Conservation (phyloP, 805 yeast species). For the Saccharomycopsis capsularis region DNA sequence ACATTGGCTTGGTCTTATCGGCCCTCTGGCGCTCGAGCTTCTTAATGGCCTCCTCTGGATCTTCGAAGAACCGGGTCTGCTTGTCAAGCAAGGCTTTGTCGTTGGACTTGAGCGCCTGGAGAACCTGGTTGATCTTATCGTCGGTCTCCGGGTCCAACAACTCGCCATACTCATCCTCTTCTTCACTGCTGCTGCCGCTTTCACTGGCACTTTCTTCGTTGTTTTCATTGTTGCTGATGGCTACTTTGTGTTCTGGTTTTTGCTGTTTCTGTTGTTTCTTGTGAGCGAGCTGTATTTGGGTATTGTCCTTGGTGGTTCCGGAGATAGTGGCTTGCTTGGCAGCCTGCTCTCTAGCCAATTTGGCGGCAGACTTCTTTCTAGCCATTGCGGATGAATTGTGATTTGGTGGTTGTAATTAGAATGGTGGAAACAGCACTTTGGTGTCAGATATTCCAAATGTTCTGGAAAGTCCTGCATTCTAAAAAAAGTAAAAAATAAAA, state of each 20-base stretch:
- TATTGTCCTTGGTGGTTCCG: slow-evolving; percentile 1
- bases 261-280: slow-evolving; percentile 22
- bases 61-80: slow-evolving; percentile 67
- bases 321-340: slow-evolving; percentile 17
- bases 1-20: slow-evolving; percentile 63
- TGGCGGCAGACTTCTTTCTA: slow-evolving; percentile 81
- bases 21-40: slow-evolving; percentile 22
- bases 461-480: too few relatives aligned
- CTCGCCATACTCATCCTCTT: slow-evolving; percentile 90
- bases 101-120: slow-evolving; percentile 60
- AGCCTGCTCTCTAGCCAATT: slow-evolving; percentile 51
- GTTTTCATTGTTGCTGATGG: background rate
- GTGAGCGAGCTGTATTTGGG: too few relatives aligned
- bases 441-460: too few relatives aligned
- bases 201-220: slow-evolving; percentile 6
- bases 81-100: slow-evolving; percentile 62
- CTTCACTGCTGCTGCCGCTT: slow-evolving; percentile 37
- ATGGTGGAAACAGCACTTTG: too few relatives aligned
- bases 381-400: too few relatives aligned
- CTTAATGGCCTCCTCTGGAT: slow-evolving; percentile 38
- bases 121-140: slow-evolving; percentile 63
- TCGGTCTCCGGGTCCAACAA: slow-evolving; percentile 83
- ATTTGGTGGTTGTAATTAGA: too few relatives aligned
- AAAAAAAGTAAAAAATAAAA: too few relatives aligned
- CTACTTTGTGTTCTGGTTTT: slow-evolving; percentile 10